Conservation (phyloP, 306 rosid species). For the Rubus parviflorus region DNA sequence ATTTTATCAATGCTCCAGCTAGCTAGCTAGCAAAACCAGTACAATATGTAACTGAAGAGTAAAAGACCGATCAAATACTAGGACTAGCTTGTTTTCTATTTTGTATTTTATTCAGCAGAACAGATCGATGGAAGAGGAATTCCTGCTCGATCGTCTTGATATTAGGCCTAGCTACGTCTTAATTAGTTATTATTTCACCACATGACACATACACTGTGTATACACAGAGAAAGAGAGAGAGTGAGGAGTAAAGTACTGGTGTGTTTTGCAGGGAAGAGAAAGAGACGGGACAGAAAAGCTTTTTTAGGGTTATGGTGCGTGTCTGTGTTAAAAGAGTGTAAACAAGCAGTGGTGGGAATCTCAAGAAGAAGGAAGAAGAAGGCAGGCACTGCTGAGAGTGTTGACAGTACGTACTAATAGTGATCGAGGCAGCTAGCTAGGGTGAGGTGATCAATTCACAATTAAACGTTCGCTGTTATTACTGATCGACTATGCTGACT, state of each 20-base stretch:
- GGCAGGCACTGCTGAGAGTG: neutral
- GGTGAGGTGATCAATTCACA: neutral
- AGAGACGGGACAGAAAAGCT: slow-evolving; percentile 18
- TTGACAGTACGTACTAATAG: neutral
- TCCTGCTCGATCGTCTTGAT: neutral
- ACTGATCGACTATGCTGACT: neutral
- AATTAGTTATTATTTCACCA: neutral
- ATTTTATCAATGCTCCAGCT: neutral
- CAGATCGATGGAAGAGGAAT: neutral
- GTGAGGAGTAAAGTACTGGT: neutral
- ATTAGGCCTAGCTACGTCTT: neutral
- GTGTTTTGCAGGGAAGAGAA: slow-evolving; percentile 7
- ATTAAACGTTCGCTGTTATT: neutral
- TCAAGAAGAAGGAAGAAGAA: slow-evolving; percentile 31
- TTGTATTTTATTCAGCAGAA: neutral
- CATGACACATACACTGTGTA: neutral
- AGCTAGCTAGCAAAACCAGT: neutral
- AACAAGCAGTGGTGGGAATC: slow-evolving; percentile 35
- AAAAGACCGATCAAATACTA: neutral
- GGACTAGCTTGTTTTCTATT: neutral
- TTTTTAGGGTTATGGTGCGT: slow-evolving; percentile 14
- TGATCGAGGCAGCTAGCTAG: neutral
- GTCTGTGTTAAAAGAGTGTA: slow-evolving; percentile 16
- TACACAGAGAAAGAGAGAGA: neutral
- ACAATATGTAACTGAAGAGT: neutral